These are phyloP conservation scores for Eutrema heterophyllum DNA, from an alignment of 345 rosid genomes.

Conservation along the genomic window DNA sequence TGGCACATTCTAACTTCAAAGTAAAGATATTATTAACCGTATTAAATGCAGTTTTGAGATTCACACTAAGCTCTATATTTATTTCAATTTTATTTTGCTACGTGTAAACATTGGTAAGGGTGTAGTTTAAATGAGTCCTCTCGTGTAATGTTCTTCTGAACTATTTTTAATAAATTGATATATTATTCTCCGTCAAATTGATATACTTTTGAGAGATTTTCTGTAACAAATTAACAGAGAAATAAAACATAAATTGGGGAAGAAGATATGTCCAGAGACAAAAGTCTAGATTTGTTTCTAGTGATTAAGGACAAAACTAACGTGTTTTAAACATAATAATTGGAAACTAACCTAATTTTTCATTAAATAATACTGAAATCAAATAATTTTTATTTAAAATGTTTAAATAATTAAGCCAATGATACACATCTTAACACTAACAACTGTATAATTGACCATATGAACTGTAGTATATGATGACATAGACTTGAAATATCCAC, in stretches of 20 bases:
- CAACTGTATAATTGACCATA: conserved; percentile 15
- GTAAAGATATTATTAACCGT: neutral
- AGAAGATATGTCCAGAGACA: conserved; percentile 17
- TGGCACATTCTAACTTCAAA: neutral
- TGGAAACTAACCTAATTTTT: neutral
- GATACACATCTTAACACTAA: conserved; percentile 6
- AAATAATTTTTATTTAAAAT: neutral
- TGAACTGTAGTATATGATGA: conserved; percentile 15
- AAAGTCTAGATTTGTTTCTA: conserved; percentile 23
- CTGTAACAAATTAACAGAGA: neutral
- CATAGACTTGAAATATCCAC: neutral
- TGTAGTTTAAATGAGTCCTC: neutral
- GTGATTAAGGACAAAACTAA: conserved; percentile 11
- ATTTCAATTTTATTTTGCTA: neutral
- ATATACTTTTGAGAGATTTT: neutral
- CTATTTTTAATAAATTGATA: too few species aligned
- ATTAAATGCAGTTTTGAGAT: conserved; percentile 13
- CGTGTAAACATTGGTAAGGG: conserved; percentile 13
- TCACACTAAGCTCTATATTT: neutral
- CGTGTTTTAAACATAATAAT: conserved; percentile 7
- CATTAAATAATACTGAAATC: neutral
- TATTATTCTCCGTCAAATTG: neutral
- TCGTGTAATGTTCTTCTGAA: neutral
- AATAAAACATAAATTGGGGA: neutral
- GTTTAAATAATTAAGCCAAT: neutral